phyloP scores from a whole-genome alignment of 2,329 filamentous ascomycete genomes.

The Talaromyces sp. region DNA sequence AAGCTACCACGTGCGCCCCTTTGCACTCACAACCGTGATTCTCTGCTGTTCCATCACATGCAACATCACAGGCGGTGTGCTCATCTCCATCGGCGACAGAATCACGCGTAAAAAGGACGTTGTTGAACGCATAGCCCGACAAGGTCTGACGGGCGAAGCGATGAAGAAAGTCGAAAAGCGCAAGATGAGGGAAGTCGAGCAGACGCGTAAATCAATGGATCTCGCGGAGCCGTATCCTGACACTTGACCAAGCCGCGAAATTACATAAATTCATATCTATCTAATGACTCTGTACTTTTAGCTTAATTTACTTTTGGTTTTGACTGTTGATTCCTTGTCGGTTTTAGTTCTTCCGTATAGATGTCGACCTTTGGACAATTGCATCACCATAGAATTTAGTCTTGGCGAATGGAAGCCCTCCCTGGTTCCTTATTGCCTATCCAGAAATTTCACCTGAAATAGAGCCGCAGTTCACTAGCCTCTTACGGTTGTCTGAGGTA shows the following conservation, averaged over 20 bases:
- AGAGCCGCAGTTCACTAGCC: no score
- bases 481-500: no score
- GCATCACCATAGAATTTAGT: background rate
- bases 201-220: background rate
- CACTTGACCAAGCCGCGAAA: background rate
- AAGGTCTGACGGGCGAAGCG: conserved; percentile 67
- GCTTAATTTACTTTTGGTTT: background rate
- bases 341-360: background rate
- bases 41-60: conserved; percentile 74
- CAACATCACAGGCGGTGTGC: conserved; percentile 71
- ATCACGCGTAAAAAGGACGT: conserved; percentile 83
- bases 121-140: conserved; percentile 69
- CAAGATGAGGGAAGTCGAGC: conserved; percentile 35
- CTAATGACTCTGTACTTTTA: background rate
- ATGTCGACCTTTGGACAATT: background rate
- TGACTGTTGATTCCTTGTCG: background rate
- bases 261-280: background rate
- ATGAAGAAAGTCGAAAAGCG: conserved; percentile 56
- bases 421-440: no score
- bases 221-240: background rate
- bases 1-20: conserved; percentile 64
- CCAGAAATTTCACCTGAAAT: no score
- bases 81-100: conserved; percentile 74
- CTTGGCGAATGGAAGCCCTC: background rate
- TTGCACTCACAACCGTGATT: conserved; percentile 74